Percentiles rank a stretch among this genome's conserved stretches.
phyloP scores from a whole-genome alignment of 1,284 basidiomycete genomes.

The Ceratobasidium sp. region DNA sequence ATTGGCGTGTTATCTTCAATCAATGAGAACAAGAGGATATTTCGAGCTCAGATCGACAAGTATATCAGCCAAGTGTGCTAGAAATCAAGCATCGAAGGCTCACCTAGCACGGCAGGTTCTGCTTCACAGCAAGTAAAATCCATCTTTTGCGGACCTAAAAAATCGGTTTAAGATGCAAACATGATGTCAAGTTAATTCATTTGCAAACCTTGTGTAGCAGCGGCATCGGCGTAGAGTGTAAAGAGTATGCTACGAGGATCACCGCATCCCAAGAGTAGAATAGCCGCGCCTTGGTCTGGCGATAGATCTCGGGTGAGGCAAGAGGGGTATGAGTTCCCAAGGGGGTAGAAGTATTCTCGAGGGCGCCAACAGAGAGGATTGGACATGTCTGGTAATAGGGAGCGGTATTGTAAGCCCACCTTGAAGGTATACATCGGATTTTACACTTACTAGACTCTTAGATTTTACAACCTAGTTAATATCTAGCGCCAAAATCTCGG shows the following conservation, averaged over 20 bases:
- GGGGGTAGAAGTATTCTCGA: too few species aligned
- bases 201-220: background rate
- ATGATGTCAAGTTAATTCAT: background rate
- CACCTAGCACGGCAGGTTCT: constrained; percentile 10
- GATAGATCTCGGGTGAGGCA: too few species aligned
- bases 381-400: too few species aligned
- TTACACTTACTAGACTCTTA: too few species aligned
- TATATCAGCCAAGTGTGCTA: background rate
- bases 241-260: constrained; percentile 71
- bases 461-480: too few species aligned
- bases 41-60: constrained; percentile 59
- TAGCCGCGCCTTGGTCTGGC: constrained; percentile 52
- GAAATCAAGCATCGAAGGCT: background rate
- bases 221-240: constrained; percentile 65
- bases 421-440: too few species aligned
- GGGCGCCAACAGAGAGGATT: too few species aligned
- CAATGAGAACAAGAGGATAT: constrained; percentile 59
- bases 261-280: constrained; percentile 71
- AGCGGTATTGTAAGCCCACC: too few species aligned
- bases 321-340: too few species aligned
- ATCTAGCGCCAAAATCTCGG: too few species aligned
- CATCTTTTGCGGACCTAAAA: background rate
- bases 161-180: background rate
- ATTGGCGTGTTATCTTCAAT: constrained; percentile 57
- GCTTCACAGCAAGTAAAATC: constrained; percentile 13